phyloP scores from a whole-genome alignment of 2,329 filamentous ascomycete species.

The Colletotrichum cereale region DNA sequence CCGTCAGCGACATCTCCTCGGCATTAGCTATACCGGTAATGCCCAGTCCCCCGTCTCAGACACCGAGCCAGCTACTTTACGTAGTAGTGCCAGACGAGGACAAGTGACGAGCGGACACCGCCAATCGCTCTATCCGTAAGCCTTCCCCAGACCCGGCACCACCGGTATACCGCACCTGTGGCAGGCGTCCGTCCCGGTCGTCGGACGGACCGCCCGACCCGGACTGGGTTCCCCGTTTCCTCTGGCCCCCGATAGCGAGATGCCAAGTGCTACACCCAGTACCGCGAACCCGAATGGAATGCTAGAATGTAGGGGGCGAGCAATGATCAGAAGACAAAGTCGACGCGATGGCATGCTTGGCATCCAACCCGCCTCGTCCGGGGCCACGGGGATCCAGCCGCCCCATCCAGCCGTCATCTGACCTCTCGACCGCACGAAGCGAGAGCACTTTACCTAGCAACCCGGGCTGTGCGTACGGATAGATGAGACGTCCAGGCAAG shows the following conservation, averaged over 20 bases:
- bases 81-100: neutral
- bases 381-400: constrained; percentile 15
- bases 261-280: neutral
- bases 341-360: constrained; percentile 18
- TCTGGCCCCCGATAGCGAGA: constrained; percentile 7
- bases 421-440: constrained; percentile 21
- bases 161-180: constrained; percentile 6
- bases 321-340: neutral
- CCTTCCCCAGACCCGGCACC: neutral
- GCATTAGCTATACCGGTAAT: neutral
- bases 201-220: constrained; percentile 17
- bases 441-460: neutral
- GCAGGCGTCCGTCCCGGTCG: constrained; percentile 32
- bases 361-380: constrained; percentile 5
- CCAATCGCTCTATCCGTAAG: constrained; percentile 1
- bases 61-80: constrained; percentile 3
- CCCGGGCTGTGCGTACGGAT: constrained; percentile 21
- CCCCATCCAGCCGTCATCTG: constrained; percentile 34
- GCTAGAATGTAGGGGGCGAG: neutral
- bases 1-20: neutral
- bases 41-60: neutral
- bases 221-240: neutral
- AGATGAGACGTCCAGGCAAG: constrained; percentile 3
- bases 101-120: no score
- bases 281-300: neutral